Conservation (phyloP, 768 basidiomycete genomes). For the Tephrocybe rancida region DNA sequence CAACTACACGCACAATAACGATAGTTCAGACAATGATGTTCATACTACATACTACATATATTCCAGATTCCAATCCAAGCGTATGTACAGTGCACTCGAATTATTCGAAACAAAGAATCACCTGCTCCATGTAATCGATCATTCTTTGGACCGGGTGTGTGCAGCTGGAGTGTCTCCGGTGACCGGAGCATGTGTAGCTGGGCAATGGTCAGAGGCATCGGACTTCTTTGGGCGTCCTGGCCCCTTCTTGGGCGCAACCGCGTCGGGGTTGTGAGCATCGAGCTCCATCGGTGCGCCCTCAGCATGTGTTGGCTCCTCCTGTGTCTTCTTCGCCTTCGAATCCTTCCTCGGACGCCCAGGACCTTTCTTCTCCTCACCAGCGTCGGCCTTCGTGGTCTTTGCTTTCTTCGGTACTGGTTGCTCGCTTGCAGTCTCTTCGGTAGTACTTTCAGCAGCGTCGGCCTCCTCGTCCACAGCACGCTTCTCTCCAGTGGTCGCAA, state of each 20-base stretch:
- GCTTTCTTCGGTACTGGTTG: conserved; percentile 24
- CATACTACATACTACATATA: no score
- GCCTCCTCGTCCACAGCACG: conserved; percentile 10
- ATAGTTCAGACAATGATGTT: no score
- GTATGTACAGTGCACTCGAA: no score
- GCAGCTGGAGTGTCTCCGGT: conserved; percentile 15
- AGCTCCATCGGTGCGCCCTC: conserved; percentile 4
- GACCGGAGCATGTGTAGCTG: neutral
- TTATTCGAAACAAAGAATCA: neutral
- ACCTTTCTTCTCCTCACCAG: conserved; percentile 16
- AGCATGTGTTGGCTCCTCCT: neutral
- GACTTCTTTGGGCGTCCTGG: conserved; percentile 15
- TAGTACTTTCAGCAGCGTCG: neutral
- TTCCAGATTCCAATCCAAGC: no score
- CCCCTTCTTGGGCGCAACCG: conserved; percentile 9
- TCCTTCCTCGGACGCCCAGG: conserved; percentile 20
- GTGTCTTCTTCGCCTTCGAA: conserved; percentile 11
- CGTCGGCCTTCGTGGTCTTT: conserved; percentile 13
- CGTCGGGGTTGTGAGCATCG: neutral
- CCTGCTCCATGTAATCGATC: neutral
- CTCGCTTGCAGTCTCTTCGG: no score
- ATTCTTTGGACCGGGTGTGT: conserved; percentile 17
- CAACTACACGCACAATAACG: no score
- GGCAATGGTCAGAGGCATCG: conserved; percentile 6
- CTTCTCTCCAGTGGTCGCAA: conserved; percentile 13